Evolutionary conservation across 176 grass and related monocot genomes (phyloP).

Genomic region (Zoysia japonica): DNA sequence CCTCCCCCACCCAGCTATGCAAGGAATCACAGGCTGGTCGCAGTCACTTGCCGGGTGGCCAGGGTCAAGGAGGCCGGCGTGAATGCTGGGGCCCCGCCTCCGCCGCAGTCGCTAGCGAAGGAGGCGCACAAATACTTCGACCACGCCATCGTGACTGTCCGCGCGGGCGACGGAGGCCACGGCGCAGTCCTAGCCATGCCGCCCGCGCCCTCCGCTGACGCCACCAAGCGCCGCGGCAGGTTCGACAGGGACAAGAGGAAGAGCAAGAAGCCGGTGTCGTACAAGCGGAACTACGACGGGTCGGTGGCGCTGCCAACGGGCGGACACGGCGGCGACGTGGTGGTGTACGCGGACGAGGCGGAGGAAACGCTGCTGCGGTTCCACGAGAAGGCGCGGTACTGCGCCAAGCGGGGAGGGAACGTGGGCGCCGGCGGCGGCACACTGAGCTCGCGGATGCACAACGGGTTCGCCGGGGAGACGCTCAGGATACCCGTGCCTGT

Average conservation of each 20-base stretch:
- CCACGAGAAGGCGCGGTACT: slow-evolving; percentile 71
- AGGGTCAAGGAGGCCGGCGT: slow-evolving; percentile 49
- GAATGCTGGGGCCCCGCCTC: background rate
- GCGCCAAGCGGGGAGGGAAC: slow-evolving; percentile 83
- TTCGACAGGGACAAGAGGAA: slow-evolving; percentile 46
- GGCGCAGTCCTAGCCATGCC: slow-evolving; percentile 80
- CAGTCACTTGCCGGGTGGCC: slow-evolving; percentile 57
- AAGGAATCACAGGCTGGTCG: slow-evolving; percentile 7
- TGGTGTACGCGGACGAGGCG: slow-evolving; percentile 69
- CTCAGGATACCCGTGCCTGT: slow-evolving; percentile 89
- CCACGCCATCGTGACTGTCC: slow-evolving; percentile 73
- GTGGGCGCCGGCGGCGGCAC: slow-evolving; percentile 73
- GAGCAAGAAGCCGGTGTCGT: slow-evolving; percentile 51
- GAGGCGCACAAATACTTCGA: slow-evolving; percentile 98
- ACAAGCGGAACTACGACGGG: slow-evolving; percentile 89
- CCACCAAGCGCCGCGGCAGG: slow-evolving; percentile 55
- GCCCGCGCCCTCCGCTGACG: slow-evolving; percentile 24
- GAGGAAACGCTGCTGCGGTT: slow-evolving; percentile 76
- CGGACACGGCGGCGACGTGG: slow-evolving; percentile 86
- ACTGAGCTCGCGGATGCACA: slow-evolving; percentile 75
- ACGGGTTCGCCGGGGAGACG: slow-evolving; percentile 61
- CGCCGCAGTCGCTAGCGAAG: slow-evolving; percentile 49
- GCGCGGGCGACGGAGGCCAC: slow-evolving; percentile 84
- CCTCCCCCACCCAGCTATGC: background rate
- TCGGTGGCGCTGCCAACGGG: slow-evolving; percentile 80